Evolutionary conservation across 345 rosid genomes (phyloP).

Genomic region (Trapa bicornis): DNA sequence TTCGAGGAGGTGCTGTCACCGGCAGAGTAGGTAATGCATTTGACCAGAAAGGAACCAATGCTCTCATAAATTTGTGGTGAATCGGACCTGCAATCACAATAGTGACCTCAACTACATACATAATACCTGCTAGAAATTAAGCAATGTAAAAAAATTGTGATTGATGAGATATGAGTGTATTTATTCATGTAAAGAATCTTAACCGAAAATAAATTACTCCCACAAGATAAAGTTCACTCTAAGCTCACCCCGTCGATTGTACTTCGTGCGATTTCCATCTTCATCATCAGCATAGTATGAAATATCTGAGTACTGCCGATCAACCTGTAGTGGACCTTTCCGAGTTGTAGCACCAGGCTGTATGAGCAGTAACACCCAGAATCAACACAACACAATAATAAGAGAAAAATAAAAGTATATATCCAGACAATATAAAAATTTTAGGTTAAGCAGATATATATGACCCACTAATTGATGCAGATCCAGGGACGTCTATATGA

Average conservation of each 20-base stretch:
- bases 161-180: too few species aligned
- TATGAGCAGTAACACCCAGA: background rate
- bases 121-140: too few species aligned
- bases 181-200: background rate
- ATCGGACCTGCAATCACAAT: conserved; percentile 52
- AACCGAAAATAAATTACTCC: background rate
- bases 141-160: too few species aligned
- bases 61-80: conserved; percentile 74
- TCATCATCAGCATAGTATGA: conserved; percentile 89
- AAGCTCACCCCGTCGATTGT: conserved; percentile 67
- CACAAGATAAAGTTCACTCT: background rate
- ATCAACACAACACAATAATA: background rate
- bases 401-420: background rate
- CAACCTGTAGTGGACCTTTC: conserved; percentile 54
- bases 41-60: conserved; percentile 97
- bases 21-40: conserved; percentile 92
- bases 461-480: too few species aligned
- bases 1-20: conserved; percentile 87
- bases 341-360: conserved; percentile 85
- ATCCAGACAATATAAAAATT: background rate
- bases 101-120: background rate
- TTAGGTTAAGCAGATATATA: too few species aligned
- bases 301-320: conserved; percentile 74
- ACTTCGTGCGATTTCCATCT: conserved; percentile 76
- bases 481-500: too few species aligned